Evolutionary conservation across 106 monocot genomes (phyloP).

Genomic region (Alisma plantagoaquatica): DNA sequence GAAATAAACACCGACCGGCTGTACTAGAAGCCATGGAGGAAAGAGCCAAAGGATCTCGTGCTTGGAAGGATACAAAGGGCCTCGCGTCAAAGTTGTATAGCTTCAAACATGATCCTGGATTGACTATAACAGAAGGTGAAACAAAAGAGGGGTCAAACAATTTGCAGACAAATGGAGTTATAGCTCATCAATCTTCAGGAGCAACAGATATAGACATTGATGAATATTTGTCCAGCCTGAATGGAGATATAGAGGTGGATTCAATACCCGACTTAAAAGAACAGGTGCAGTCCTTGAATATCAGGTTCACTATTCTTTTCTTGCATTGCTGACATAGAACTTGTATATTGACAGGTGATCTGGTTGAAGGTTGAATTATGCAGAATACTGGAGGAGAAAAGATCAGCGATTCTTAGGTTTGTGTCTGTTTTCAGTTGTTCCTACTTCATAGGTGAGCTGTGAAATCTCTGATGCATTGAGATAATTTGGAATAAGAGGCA

Average conservation of each 20-base stretch:
- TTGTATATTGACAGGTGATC: conserved; percentile 25
- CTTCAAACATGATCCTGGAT: conserved; percentile 72
- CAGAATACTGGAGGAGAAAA: conserved; percentile 71
- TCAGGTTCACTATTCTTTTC: too few relatives aligned
- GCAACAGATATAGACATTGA: conserved; percentile 22
- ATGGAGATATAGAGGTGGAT: conserved; percentile 40
- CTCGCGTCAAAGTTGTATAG: conserved; percentile 85
- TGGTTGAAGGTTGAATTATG: conserved; percentile 75
- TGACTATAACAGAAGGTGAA: conserved; percentile 28
- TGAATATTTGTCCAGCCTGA: conserved; percentile 28
- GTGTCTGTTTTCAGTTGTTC: too few relatives aligned
- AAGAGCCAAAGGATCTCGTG: conserved; percentile 48
- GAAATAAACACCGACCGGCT: conserved; percentile 63
- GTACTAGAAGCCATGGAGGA: conserved; percentile 69
- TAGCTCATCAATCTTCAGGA: conserved; percentile 17
- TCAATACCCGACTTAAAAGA: conserved; percentile 74
- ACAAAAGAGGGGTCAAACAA: conserved; percentile 24
- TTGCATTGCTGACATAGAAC: neutral
- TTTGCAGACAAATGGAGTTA: conserved; percentile 25
- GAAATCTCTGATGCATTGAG: too few relatives aligned
- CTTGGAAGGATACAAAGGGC: conserved; percentile 60
- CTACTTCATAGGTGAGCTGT: too few relatives aligned
- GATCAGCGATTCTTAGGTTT: conserved; percentile 72
- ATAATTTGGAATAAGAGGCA: too few relatives aligned
- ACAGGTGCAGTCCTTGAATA: too few relatives aligned